Conservation (phyloP, 2,329 filamentous ascomycete species). For the Dothidotthia symphoricarpi region DNA sequence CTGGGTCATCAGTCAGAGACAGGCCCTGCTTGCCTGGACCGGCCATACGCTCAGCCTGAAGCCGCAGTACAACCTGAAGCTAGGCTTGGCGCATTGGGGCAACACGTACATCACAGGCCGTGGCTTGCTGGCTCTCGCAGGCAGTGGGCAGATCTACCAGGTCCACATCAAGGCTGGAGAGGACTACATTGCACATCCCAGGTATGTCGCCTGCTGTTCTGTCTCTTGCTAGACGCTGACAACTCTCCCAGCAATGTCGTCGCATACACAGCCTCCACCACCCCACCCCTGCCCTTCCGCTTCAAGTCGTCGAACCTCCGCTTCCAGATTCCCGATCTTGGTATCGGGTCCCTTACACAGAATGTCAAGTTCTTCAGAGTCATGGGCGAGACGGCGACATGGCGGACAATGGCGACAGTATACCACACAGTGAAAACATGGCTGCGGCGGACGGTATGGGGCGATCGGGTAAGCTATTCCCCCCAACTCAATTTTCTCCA, state of each 20-base stretch:
- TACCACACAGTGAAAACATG: conserved; percentile 72
- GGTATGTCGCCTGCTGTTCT: conserved; percentile 39
- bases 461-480: conserved; percentile 65
- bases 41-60: conserved; percentile 78
- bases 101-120: conserved; percentile 84
- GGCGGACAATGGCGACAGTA: conserved; percentile 65
- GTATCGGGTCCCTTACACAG: conserved; percentile 63
- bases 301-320: conserved; percentile 74
- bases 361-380: conserved; percentile 70
- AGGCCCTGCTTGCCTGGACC: conserved; percentile 92
- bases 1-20: conserved; percentile 88
- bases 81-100: conserved; percentile 87
- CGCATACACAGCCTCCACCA: conserved; percentile 76
- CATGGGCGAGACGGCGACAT: conserved; percentile 69
- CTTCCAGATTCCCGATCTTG: conserved; percentile 72
- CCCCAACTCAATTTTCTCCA: neutral
- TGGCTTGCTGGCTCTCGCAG: conserved; percentile 79
- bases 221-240: neutral
- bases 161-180: conserved; percentile 78
- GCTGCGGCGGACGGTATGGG: conserved; percentile 82
- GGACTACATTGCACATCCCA: conserved; percentile 85
- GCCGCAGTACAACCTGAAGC: conserved; percentile 69
- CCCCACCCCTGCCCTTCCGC: conserved; percentile 77
- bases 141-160: conserved; percentile 86
- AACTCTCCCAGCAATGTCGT: conserved; percentile 67